phyloP scores from a whole-genome alignment of 768 basidiomycete species.

The Russula griseocarnosa region DNA sequence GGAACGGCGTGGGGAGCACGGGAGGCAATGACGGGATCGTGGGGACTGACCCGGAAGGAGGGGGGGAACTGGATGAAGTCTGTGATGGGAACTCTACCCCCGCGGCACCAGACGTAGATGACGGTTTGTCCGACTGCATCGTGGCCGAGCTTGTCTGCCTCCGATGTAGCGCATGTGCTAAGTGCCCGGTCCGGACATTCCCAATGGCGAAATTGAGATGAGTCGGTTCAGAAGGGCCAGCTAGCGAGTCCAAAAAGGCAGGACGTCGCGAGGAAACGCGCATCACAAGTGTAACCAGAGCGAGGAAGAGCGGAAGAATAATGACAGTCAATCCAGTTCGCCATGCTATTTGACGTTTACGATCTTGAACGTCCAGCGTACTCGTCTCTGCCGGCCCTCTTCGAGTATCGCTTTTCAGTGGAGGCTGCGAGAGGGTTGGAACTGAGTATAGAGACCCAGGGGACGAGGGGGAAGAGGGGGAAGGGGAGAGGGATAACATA shows the following conservation, averaged over 20 bases:
- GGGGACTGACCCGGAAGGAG: conserved; percentile 34
- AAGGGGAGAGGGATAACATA: conserved; percentile 1
- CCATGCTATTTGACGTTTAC: conserved; percentile 45
- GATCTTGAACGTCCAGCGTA: conserved; percentile 1
- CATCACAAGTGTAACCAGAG: conserved; percentile 51
- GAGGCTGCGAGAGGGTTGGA: conserved; percentile 24
- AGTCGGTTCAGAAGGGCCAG: conserved; percentile 31
- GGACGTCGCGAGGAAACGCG: conserved; percentile 52
- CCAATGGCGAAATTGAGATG: neutral
- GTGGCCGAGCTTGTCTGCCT: conserved; percentile 5
- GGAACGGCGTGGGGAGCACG: conserved; percentile 68
- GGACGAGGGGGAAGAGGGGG: conserved; percentile 1
- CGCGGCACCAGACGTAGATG: neutral
- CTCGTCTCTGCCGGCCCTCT: conserved; percentile 1
- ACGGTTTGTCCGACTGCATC: neutral
- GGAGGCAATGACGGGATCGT: conserved; percentile 47
- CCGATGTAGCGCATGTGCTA: conserved; percentile 9
- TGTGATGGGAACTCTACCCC: conserved; percentile 23
- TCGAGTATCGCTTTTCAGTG: conserved; percentile 2
- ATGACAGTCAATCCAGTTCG: conserved; percentile 50
- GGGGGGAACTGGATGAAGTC: conserved; percentile 31
- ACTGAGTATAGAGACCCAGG: conserved; percentile 2
- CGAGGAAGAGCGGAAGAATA: conserved; percentile 51
- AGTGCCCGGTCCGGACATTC: conserved; percentile 16
- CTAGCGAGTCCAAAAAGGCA: conserved; percentile 43